Evolutionary conservation across 73 alveolate species (phyloP).

Genomic region (Effrenium voratum): DNA sequence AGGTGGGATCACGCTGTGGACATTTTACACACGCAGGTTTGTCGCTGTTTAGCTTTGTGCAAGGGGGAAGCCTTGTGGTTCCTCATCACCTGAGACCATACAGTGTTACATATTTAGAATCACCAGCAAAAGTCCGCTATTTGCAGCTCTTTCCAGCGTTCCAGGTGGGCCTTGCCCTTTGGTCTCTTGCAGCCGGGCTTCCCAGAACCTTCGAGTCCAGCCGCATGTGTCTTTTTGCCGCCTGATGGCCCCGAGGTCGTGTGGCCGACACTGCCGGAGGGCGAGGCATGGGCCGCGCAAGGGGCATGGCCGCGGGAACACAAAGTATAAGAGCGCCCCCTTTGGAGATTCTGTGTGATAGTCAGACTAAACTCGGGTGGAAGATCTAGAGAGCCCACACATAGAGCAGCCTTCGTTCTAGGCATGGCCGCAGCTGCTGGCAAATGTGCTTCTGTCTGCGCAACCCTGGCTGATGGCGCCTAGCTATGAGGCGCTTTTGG

Average conservation of each 20-base stretch:
- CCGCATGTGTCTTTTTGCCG: neutral
- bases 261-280: constrained; percentile 54
- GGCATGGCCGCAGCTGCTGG: constrained; percentile 40
- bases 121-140: no score
- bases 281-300: neutral
- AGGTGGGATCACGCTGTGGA: constrained; percentile 3
- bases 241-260: constrained; percentile 15
- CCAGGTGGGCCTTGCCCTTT: constrained; percentile 61
- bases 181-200: constrained; percentile 35
- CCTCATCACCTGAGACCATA: no score
- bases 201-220: neutral
- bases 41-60: no score
- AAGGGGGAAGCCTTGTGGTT: no score
- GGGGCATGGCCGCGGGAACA: constrained; percentile 25
- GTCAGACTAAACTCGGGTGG: no score
- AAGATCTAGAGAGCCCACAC: no score
- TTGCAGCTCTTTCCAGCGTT: neutral
- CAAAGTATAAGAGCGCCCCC: no score
- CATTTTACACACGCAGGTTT: no score
- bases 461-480: constrained; percentile 89
- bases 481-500: constrained; percentile 34
- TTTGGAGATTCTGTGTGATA: no score
- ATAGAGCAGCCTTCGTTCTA: no score
- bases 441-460: constrained; percentile 9
- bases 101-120: no score